Evolutionary conservation across 371 early-diverging fungal species (phyloP), one percentile per base, ranked within the genome.

Genomic region (Choanephora cucurbitarum): DNA sequence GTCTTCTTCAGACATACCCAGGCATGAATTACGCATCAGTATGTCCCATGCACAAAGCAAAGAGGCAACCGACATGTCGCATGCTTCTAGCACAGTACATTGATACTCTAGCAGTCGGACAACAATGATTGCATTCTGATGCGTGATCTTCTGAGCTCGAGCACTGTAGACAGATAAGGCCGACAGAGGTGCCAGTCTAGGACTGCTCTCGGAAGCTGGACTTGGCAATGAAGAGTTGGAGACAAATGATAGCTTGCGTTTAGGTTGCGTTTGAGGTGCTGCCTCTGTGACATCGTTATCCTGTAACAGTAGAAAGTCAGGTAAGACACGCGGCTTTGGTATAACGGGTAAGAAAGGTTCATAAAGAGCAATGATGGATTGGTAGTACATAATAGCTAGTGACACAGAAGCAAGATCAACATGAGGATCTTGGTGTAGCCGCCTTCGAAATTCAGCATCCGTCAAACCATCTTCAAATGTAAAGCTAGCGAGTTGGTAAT

Each of bases 1-100:
- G 15, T 66, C 50, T 10, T 65, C 57, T 10, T 65, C 52, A 18
- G 58, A 37, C 44, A 70, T 59, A 3, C 66, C 72, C 8, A 72
- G 32, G 15, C 70, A 72, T 9, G 73, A 60, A 52, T 72, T 72
- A 15, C 70, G 67, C 48, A 67, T 45, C 43, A 70, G 60, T 0
- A 63, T 59, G 42, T 75, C 76, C 68, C 76, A 75, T 3, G 70
- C 72, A 44, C 58, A 57, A 33, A 68, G n/a, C 2, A 75, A 52
- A 1, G 57, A 56, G 1, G 73, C 60, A 22, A 57, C 49, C 11
- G 67, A 39, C 22, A 66, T 51, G 6, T 61, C 63, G 32, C 73
- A 72, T 18, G 55, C 46, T 17, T 54, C 48, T 4, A 69, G 44
- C 6, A 40, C 39, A 2, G 44, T 59, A 24, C 65, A 55, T 42